A percentile compares a stretch with the other conserved stretches of the same genome.
Conservation (phyloP, 2,329 filamentous ascomycete species). For the Calonectria crousiana region DNA sequence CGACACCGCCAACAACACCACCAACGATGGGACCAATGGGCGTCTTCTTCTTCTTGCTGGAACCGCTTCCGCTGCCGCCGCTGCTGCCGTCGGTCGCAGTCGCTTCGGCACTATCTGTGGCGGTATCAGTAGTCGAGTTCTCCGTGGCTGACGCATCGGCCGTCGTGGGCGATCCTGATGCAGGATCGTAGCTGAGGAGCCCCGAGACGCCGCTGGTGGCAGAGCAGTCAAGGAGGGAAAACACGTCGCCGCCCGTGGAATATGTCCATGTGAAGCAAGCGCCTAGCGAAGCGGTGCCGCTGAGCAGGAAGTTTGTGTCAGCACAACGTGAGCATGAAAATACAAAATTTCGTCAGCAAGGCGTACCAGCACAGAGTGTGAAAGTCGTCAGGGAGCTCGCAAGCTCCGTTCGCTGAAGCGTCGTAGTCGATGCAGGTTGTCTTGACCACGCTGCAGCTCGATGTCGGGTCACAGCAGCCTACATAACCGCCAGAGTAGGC, state of each 20-base stretch:
- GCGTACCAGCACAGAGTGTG: slow-evolving; percentile 53
- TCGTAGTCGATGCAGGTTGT: slow-evolving; percentile 49
- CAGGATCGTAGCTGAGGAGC: slow-evolving; percentile 48
- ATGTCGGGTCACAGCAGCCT: slow-evolving; percentile 48
- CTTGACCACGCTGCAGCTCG: slow-evolving; percentile 46
- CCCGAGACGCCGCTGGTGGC: slow-evolving; percentile 37
- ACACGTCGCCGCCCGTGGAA: slow-evolving; percentile 37
- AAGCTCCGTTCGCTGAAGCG: slow-evolving; percentile 39
- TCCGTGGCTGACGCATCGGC: slow-evolving; percentile 10
- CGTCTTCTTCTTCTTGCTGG: slow-evolving; percentile 25
- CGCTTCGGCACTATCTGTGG: slow-evolving; percentile 3
- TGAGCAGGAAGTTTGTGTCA: slow-evolving; percentile 27
- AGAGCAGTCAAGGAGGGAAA: slow-evolving; percentile 46
- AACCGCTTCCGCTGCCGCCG: background rate
- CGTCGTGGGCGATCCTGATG: slow-evolving; percentile 30
- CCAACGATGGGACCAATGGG: slow-evolving; percentile 60
- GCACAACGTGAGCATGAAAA: background rate
- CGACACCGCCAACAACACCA: slow-evolving; percentile 61
- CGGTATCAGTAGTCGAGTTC: background rate
- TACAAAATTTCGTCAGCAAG: background rate
- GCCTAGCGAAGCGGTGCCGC: slow-evolving; percentile 23
- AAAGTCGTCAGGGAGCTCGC: slow-evolving; percentile 44
- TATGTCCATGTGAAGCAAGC: slow-evolving; percentile 48
- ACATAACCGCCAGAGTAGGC: slow-evolving; percentile 41
- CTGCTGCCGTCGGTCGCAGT: slow-evolving; percentile 8